Base-by-base conservation (phyloP, 176 grass and related monocot species). In the Dendrocalamus sinicus region DNA sequence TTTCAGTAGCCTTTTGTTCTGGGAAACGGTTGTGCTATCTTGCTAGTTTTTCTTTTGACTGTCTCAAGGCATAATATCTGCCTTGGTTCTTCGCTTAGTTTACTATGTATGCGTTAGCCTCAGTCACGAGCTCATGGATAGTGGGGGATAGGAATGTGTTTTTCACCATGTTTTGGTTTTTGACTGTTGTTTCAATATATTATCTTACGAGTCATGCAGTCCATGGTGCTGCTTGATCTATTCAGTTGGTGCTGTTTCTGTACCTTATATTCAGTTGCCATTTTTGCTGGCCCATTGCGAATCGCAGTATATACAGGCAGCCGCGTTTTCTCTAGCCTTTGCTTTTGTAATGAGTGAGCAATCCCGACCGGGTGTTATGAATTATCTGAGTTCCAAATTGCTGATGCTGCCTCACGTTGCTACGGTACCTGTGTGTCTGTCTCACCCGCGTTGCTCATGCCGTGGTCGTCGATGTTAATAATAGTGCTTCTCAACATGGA, bases 81-180 rank as follows among this genome's bases (percentile, higher is more conserved):
- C 85, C 85, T 19, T n/a, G 75, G 53, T 85, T 85, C 81, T 71
- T 67, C 73, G 68, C 61, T 79, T 83, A 46, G 84, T 88, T 91
- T 80, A 23, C 30, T 50, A 59, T 73, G 69, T 61, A 46, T 83
- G 70, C 88, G 46, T 10, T 88, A 88, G 85, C 53, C 73, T 84
- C 53, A 84, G 85, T 75, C 60, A 84, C 79, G 60, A 79, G 70
- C 35, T 78, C 15, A 40, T 82, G 78, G 73, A 78, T 90, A 90
- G 52, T 79, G 73, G 5, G 9, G 88, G 77, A 83, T 72, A 88
- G 47, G 22, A 20, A 52, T 78, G 46, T 82, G 12, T 57, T 67
- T 80, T 79, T 48, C 44, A 53, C 35, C 24, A 70, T 86, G 44
- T 59, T 79, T 84, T 79, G 41, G n/a, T 35, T 54, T 52, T 77